Conservation (phyloP, 2,329 filamentous ascomycete species). For the Pseudogymnoascus sp. region DNA sequence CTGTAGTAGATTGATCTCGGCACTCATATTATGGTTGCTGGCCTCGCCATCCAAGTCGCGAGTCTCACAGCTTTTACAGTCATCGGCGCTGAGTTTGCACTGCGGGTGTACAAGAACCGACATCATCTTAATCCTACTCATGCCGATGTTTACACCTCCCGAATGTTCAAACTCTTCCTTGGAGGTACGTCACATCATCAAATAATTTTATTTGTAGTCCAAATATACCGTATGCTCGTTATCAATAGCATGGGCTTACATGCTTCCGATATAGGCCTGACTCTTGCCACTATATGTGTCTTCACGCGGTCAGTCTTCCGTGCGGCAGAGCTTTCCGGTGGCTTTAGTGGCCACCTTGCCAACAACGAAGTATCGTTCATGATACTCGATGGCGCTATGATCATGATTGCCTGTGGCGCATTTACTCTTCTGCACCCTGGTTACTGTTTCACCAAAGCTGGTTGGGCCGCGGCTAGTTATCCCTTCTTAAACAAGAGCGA, state of each 20-base stretch:
- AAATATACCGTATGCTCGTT: too few relatives aligned
- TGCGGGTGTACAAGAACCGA: slow-evolving; percentile 4
- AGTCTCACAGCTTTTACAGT: slow-evolving; percentile 32
- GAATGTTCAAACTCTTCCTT: slow-evolving; percentile 13
- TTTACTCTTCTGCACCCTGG: not conserved
- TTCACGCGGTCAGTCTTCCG: slow-evolving; percentile 46
- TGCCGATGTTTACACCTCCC: slow-evolving; percentile 11
- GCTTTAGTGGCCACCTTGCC: slow-evolving; percentile 42
- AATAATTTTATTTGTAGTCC: not conserved
- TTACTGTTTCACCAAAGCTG: not conserved
- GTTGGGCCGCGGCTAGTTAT: not conserved
- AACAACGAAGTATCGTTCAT: slow-evolving; percentile 35
- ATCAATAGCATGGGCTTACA: slow-evolving; percentile 27
- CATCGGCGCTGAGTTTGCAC: slow-evolving; percentile 13
- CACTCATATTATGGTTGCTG: slow-evolving; percentile 48
- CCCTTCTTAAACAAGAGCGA: not conserved
- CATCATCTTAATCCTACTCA: slow-evolving; percentile 5
- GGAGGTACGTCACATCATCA: slow-evolving; percentile 7
- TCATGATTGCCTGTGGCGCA: slow-evolving; percentile 27
- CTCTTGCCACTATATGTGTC: slow-evolving; percentile 42
- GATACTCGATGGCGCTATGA: slow-evolving; percentile 33
- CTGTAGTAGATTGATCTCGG: slow-evolving; percentile 31
- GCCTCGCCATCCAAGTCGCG: slow-evolving; percentile 48
- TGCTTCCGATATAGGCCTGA: slow-evolving; percentile 30
- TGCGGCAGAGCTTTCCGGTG: slow-evolving; percentile 45